A percentile compares a stretch with the other conserved stretches of the same genome.
These are phyloP conservation scores for Thyridium curvatum DNA, from an alignment of 2,329 filamentous ascomycete species.

Conservation along the genomic window DNA sequence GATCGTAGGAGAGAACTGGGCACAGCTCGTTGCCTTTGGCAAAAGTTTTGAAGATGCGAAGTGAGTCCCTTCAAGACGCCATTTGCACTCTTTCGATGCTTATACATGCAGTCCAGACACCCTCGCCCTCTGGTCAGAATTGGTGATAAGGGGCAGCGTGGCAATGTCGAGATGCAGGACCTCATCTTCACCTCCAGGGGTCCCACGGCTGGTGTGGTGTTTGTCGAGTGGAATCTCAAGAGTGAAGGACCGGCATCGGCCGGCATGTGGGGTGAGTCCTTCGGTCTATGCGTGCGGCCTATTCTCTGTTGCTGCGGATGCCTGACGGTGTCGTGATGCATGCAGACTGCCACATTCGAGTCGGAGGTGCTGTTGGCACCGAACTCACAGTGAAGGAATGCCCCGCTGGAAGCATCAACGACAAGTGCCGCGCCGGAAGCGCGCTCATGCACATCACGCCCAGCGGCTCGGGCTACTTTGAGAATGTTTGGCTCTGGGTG, in stretches of 20 bases:
- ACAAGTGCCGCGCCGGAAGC: constrained; percentile 55
- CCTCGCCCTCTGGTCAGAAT: constrained; percentile 63
- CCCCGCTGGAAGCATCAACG: constrained; percentile 42
- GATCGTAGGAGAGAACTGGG: no score
- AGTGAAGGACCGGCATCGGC: constrained; percentile 32
- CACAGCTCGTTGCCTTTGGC: no score
- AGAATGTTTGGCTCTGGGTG: constrained; percentile 60
- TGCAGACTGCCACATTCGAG: constrained; percentile 61
- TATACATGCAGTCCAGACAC: no score
- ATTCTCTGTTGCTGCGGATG: no score
- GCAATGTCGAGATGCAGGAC: constrained; percentile 62
- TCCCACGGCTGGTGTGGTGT: constrained; percentile 58
- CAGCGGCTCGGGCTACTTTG: constrained; percentile 40
- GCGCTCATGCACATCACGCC: constrained; percentile 40
- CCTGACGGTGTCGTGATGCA: no score
- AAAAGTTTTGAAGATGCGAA: neutral
- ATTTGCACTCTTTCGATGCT: no score
- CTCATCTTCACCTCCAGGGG: constrained; percentile 44
- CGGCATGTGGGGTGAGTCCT: constrained; percentile 8
- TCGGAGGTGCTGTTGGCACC: constrained; percentile 65
- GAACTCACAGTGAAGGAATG: constrained; percentile 57
- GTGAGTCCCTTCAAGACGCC: no score
- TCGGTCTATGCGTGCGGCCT: neutral
- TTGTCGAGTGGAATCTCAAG: constrained; percentile 67
- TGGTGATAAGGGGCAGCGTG: constrained; percentile 51